These are phyloP conservation scores for Podospora sp. DNA, from an alignment of 495 filamentous ascomycete genomes.

Conservation along the genomic window DNA sequence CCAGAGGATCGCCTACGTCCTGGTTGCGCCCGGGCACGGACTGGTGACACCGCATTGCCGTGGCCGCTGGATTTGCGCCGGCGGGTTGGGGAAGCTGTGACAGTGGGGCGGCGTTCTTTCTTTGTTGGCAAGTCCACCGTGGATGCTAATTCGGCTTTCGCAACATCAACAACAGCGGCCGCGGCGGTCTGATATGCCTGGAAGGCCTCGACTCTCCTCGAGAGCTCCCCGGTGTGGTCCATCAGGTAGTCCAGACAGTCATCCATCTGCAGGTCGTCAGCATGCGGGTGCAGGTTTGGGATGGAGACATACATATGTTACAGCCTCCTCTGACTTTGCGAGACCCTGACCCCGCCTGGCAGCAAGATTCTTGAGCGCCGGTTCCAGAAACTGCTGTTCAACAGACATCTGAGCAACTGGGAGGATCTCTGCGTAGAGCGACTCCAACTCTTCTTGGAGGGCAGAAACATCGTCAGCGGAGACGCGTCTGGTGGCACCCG, in stretches of 20 bases:
- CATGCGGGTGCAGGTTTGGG: background rate
- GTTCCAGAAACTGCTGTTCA: constrained; percentile 61
- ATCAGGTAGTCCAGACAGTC: constrained; percentile 44
- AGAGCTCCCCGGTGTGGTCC: constrained; percentile 34
- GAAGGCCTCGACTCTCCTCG: constrained; percentile 31
- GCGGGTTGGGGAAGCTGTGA: constrained; percentile 23
- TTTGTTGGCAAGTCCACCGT: constrained; percentile 14
- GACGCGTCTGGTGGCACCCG: constrained; percentile 25
- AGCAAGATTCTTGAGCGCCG: constrained; percentile 50
- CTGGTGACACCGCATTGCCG: constrained; percentile 28
- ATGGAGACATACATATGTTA: constrained; percentile 42
- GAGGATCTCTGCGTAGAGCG: constrained; percentile 64
- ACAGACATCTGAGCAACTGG: constrained; percentile 64
- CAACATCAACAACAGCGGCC: constrained; percentile 30
- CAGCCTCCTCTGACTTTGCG: constrained; percentile 39
- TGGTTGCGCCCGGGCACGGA: constrained; percentile 28
- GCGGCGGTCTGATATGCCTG: constrained; percentile 38
- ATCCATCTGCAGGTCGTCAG: constrained; percentile 31
- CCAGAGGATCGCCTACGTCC: constrained; percentile 36
- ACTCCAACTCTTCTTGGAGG: constrained; percentile 61
- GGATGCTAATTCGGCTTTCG: constrained; percentile 28
- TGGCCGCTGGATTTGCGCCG: constrained; percentile 22
- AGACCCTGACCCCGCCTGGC: constrained; percentile 40
- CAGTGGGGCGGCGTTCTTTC: constrained; percentile 19
- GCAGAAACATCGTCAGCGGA: constrained; percentile 40